phyloP scores from a whole-genome alignment of 1,139 yeast genomes.

The Zygotorulaspora mrakii region DNA sequence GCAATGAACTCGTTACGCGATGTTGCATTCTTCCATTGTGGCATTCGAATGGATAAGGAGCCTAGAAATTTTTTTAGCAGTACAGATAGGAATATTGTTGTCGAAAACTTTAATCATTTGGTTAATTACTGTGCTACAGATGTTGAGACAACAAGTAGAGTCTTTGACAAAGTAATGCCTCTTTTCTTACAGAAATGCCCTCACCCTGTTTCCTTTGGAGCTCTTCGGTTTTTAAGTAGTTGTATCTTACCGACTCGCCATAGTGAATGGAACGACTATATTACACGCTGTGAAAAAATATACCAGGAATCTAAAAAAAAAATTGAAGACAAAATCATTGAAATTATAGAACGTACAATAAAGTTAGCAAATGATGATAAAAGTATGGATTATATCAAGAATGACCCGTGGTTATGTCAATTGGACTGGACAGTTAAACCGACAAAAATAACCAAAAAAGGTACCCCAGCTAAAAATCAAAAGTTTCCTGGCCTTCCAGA shows the following conservation, averaged over 20 bases:
- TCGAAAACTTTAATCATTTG: conserved; percentile 55
- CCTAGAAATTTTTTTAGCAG: conserved; percentile 62
- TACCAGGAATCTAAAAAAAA: conserved; percentile 57
- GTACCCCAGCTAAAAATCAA: conserved; percentile 72
- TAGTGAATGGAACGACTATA: conserved; percentile 65
- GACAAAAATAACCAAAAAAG: conserved; percentile 60
- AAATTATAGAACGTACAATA: conserved; percentile 60
- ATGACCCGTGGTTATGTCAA: conserved; percentile 88
- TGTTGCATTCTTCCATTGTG: conserved; percentile 79
- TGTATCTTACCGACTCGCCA: conserved; percentile 74
- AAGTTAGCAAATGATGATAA: conserved; percentile 34
- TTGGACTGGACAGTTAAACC: conserved; percentile 79
- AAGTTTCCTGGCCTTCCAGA: conserved; percentile 88
- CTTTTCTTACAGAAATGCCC: conserved; percentile 66
- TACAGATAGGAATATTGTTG: conserved; percentile 51
- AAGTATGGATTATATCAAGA: conserved; percentile 31
- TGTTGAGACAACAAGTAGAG: conserved; percentile 69
- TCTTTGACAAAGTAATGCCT: conserved; percentile 68
- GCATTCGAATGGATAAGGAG: conserved; percentile 60
- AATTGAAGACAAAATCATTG: conserved; percentile 56
- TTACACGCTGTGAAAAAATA: conserved; percentile 61
- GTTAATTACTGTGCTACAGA: conserved; percentile 84
- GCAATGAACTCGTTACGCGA: conserved; percentile 77
- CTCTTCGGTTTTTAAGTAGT: conserved; percentile 71
- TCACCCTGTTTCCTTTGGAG: conserved; percentile 94